Evolutionary conservation across 1,284 basidiomycete species (phyloP).

Genomic region (Tilletia setariae): DNA sequence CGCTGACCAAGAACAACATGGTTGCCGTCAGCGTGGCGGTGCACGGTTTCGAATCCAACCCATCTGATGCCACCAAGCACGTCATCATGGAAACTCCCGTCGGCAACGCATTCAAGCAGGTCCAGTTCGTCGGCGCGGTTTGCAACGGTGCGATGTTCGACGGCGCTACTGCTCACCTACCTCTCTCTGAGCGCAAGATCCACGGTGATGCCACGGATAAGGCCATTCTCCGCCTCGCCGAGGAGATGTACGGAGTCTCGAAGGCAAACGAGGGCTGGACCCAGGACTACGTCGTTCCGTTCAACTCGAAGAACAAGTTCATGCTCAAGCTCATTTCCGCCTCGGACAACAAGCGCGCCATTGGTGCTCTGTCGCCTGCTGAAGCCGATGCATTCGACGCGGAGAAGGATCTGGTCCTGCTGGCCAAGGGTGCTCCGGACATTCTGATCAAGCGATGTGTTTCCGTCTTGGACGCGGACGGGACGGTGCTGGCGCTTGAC

Average conservation of each 20-base stretch:
- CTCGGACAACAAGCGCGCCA: slow-evolving; percentile 55
- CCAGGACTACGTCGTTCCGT: slow-evolving; percentile 57
- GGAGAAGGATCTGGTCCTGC: slow-evolving; percentile 27
- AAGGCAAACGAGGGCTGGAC: slow-evolving; percentile 54
- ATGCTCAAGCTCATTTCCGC: slow-evolving; percentile 59
- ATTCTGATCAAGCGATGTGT: slow-evolving; percentile 26
- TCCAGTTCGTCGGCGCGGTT: slow-evolving; percentile 18
- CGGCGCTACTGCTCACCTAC: slow-evolving; percentile 47
- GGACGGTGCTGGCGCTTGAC: slow-evolving; percentile 40
- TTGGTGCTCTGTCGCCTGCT: slow-evolving; percentile 46
- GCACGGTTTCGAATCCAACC: slow-evolving; percentile 49
- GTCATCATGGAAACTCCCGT: slow-evolving; percentile 26
- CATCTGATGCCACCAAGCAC: slow-evolving; percentile 30
- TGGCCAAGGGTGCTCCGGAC: slow-evolving; percentile 47
- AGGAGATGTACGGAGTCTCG: slow-evolving; percentile 56
- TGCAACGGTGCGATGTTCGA: slow-evolving; percentile 67
- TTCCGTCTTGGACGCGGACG: not conserved
- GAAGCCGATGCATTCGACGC: slow-evolving; percentile 44
- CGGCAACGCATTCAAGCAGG: slow-evolving; percentile 27
- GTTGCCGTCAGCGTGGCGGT: slow-evolving; percentile 61
- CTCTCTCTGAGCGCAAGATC: slow-evolving; percentile 59
- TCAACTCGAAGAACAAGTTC: slow-evolving; percentile 69
- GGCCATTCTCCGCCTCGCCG: slow-evolving; percentile 65
- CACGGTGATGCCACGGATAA: slow-evolving; percentile 68
- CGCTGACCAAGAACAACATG: slow-evolving; percentile 71